Conservation (phyloP, 345 rosid species). For the Salix brachista region DNA sequence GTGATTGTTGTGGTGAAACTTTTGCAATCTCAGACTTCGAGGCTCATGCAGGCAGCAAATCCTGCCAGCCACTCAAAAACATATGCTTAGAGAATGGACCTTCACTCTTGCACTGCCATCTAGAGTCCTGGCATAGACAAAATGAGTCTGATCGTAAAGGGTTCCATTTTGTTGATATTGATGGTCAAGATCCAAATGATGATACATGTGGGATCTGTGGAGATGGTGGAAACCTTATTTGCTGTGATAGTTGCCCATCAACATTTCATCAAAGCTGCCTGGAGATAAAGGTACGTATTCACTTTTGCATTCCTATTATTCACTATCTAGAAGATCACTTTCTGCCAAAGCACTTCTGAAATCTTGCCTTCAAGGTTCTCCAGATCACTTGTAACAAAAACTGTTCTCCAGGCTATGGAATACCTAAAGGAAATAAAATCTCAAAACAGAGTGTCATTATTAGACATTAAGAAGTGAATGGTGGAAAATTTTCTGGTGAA, state of each 20-base stretch:
- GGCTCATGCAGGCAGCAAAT: conserved; percentile 58
- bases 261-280: conserved; percentile 91
- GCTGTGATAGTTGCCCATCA: conserved; percentile 96
- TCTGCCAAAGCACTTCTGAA: neutral
- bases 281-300: conserved; percentile 56
- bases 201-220: conserved; percentile 97
- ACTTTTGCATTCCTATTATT: neutral
- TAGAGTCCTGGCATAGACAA: conserved; percentile 71
- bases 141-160: conserved; percentile 47
- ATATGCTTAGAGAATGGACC: conserved; percentile 61
- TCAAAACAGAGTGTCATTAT: neutral
- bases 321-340: neutral
- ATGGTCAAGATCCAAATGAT: conserved; percentile 77
- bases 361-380: neutral
- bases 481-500: neutral
- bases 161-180: conserved; percentile 60
- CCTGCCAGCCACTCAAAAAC: conserved; percentile 47
- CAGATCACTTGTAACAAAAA: neutral
- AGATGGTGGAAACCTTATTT: conserved; percentile 89
- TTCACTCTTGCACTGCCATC: conserved; percentile 65
- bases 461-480: neutral
- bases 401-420: neutral
- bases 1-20: conserved; percentile 66
- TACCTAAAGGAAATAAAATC: neutral
- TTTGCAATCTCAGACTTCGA: conserved; percentile 53